Evolutionary conservation across 768 basidiomycete species (phyloP), one percentile per base, ranked within the genome.

Genomic region (Mycena maculata): DNA sequence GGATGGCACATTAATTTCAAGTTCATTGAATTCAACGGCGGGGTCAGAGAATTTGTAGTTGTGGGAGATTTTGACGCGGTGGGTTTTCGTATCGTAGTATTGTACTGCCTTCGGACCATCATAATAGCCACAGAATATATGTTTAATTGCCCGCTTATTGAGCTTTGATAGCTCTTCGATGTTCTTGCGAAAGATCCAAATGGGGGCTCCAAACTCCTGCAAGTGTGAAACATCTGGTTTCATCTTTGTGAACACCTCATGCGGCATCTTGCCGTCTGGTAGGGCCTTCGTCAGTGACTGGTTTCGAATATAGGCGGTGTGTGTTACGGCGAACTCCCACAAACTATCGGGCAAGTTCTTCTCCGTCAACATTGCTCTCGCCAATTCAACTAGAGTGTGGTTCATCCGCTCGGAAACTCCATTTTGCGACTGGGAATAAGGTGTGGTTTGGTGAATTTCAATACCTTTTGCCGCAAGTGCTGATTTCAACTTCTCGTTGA

Each of bases 361-460:
- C 4, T 57, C 73, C 31, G 77, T 65, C 0, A 83, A 6, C 79
- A 83, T 83, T 0, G 78, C 70, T 0, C 67, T 18, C 1, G 66
- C 72, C 2, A 80, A 33, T 44, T 81, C 74, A 0, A 79, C 33
- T 0, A 79, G 44, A 0, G 76, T 82, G 3, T 68, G 44, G 48
- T 83, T 83, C 13, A 74, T 70, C 0, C 74, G 47, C 42, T 86
- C 81, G 0, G 82, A 81, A 0, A 83, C 69, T 0, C 83, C 78
- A 58, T 84, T 83, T 27, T 83, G 79, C 1, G 76, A 71, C 0
- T 78, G 79, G 3, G 78, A 77, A 47, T 83, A 81, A 1, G 79
- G 81, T 7, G 74, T 74, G 0, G 75, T 80, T 0, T 67, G 68
- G 13, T 82, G 75, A 1, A 80, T 57, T 1, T 72, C 71, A 5